A percentile compares a stretch with the other conserved stretches of the same genome.
These are phyloP conservation scores for Ettlia oleoabundans DNA, from an alignment of 139 green algal species.

Conservation along the genomic window DNA sequence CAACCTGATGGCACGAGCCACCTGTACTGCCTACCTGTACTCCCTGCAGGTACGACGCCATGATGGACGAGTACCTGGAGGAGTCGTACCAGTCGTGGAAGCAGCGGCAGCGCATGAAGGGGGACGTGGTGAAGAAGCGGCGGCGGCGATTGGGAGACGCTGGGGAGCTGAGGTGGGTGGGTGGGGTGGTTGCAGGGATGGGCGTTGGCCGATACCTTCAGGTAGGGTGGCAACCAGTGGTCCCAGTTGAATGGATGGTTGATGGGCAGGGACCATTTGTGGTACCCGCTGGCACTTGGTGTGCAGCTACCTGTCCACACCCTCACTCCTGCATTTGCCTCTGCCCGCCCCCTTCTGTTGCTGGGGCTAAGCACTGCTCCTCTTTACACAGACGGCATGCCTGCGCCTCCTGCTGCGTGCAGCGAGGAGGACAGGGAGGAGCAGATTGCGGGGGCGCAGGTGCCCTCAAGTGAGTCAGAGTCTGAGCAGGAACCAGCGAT, in stretches of 20 bases:
- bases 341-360: background rate
- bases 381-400: too few relatives aligned
- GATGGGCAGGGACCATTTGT: too few relatives aligned
- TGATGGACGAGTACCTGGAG: constrained; percentile 89
- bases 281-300: too few relatives aligned
- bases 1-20: too few relatives aligned
- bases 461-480: constrained; percentile 10
- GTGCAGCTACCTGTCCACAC: too few relatives aligned
- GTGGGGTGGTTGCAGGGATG: background rate
- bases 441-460: constrained; percentile 27
- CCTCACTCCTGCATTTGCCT: too few relatives aligned
- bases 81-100: constrained; percentile 87
- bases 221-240: too few relatives aligned
- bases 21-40: background rate
- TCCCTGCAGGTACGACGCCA: constrained; percentile 67
- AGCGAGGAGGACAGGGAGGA: background rate
- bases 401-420: background rate
- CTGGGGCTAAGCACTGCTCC: too few relatives aligned
- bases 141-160: constrained; percentile 68
- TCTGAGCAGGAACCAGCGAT: constrained; percentile 20
- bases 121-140: constrained; percentile 52
- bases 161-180: constrained; percentile 58
- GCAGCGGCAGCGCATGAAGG: constrained; percentile 64
- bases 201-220: too few relatives aligned
- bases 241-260: too few relatives aligned